Evolutionary conservation across 352 stramenopile genomes (phyloP).

Genomic region (Pythium dissimile): DNA sequence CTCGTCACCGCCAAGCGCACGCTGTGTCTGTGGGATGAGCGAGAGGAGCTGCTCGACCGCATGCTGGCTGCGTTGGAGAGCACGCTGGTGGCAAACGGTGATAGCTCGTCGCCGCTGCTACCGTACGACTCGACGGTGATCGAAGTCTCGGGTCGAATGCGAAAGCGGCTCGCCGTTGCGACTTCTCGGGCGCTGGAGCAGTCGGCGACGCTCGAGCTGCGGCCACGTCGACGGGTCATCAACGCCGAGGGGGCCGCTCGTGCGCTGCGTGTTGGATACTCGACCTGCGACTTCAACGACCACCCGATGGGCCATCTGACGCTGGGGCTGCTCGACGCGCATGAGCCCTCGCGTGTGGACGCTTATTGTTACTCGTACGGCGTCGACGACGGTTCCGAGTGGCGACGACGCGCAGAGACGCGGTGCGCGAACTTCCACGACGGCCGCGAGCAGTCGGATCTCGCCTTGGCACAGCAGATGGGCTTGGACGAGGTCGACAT

Average conservation of each 20-base stretch:
- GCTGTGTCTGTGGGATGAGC: conserved; percentile 56
- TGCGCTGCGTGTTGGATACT: conserved; percentile 76
- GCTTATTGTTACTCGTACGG: conserved; percentile 84
- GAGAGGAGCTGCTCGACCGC: conserved; percentile 44
- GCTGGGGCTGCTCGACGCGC: conserved; percentile 73
- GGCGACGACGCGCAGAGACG: conserved; percentile 50
- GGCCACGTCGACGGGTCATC: conserved; percentile 3
- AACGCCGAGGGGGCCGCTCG: background rate
- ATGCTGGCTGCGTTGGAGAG: conserved; percentile 28
- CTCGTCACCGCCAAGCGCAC: conserved; percentile 45
- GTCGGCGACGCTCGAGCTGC: conserved; percentile 28
- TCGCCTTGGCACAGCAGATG: conserved; percentile 55
- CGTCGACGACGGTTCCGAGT: conserved; percentile 59
- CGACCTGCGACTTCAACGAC: conserved; percentile 91
- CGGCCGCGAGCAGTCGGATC: conserved; percentile 38
- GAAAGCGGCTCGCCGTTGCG: conserved; percentile 40
- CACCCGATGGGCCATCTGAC: conserved; percentile 93
- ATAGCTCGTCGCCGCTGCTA: conserved; percentile 27
- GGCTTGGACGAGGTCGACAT: conserved; percentile 67
- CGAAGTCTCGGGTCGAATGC: conserved; percentile 39
- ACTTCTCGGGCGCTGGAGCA: conserved; percentile 35
- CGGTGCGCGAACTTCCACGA: conserved; percentile 65
- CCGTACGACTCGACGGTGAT: conserved; percentile 77
- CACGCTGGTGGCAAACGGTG: conserved; percentile 12
- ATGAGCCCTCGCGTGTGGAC: conserved; percentile 46